Evolutionary conservation across 1,284 basidiomycete genomes (phyloP), one percentile per base, ranked within the genome.

Genomic region (Marasmius tenuissimus): DNA sequence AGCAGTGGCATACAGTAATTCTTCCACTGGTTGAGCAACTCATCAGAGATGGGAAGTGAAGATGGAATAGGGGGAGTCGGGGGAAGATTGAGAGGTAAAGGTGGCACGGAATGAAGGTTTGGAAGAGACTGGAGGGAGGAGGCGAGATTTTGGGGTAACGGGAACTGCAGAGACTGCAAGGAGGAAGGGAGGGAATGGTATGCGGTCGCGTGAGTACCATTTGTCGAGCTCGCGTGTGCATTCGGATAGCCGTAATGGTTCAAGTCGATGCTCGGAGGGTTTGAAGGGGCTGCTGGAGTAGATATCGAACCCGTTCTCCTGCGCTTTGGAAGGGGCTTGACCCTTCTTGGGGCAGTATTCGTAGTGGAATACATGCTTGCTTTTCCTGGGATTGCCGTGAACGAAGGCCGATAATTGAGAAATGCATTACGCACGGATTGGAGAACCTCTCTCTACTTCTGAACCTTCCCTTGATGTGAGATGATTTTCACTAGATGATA

Each of bases 291-390:
- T 38, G 55, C 55, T 34, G 39, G 38, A 20, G 54, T 45, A 45
- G 63, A 22, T 52, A 61, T 55, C 7, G 48, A 51, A 11, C 54
- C 68, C 18, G 81, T 85, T 61, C 87, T 84, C 63, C 87, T 79
- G 67, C 90, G 84, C 75, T 91, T 91, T 42, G 90, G 91, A 53
- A 92, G 80, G 27, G 90, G 90, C 71, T 91, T 91, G 66, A 90
- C 81, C 65, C 85, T 78, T 65, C 89, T 79, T 63, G 86, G 75
- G 37, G 83, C 72, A 47, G 85, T 8, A 8, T 8, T 20, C 8
- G 45, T 18, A 7, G 45, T 18, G 20, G 45, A n/a, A 20, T 47
- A 47, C 45, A 47, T 47, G 20, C 20, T 47, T 11, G 5, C 16
- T 47, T 47, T 47, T 2, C 45, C 16, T 47, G 16, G 45, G 7